phyloP scores from a whole-genome alignment of 73 alveolate genomes.

The Tetrahymena elliotti region DNA sequence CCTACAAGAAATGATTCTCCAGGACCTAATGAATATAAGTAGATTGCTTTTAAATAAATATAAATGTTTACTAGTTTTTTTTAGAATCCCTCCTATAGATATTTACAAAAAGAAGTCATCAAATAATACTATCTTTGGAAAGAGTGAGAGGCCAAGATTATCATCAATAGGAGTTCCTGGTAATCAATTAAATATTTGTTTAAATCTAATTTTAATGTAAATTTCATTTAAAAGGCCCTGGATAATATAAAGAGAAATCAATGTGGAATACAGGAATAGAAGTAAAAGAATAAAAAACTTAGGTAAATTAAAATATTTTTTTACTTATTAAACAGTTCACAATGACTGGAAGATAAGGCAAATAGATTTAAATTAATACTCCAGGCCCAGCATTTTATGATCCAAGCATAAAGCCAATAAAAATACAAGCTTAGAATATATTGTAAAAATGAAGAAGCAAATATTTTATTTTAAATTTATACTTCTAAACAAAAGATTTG shows the following conservation, averaged over 20 bases:
- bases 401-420: background rate
- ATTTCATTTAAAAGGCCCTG: background rate
- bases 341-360: background rate
- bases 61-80: background rate
- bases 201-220: background rate
- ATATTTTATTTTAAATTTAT: background rate
- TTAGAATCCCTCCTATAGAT: background rate
- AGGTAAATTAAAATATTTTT: background rate
- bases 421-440: background rate
- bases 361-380: background rate
- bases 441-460: background rate
- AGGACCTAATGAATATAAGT: background rate
- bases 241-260: background rate
- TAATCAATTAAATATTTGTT: background rate
- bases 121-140: background rate
- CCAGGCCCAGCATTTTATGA: background rate
- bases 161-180: background rate
- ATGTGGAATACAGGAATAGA: background rate
- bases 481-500: background rate
- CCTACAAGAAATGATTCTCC: background rate
- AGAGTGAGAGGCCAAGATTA: background rate
- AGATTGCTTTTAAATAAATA: background rate
- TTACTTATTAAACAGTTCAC: background rate
- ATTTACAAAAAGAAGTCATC: background rate
- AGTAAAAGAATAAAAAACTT: background rate